Base-by-base conservation (phyloP, 129 eudicot species). In the Smallanthus sonchifolius region DNA sequence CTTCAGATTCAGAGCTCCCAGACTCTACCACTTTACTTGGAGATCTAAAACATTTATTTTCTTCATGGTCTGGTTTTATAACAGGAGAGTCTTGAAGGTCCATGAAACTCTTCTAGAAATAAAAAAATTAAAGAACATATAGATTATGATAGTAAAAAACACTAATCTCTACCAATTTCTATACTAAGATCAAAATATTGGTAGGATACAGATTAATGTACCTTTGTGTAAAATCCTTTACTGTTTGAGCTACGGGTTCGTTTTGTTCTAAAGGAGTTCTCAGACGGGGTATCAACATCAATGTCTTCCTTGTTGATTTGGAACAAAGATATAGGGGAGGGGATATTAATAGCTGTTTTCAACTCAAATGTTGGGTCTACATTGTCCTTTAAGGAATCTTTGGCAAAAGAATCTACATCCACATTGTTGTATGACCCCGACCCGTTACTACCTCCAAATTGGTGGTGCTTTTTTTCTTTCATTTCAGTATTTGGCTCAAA, bases 1-100 rank as follows among this genome's bases (percentile, higher is more conserved):
- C 83, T 74, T 79, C 84, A 40, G 86, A 74, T 74, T 81, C 84
- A 35, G 87, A 76, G 82, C 78, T 86, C 85, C 84, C 91, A 49
- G 80, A 81, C 16, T 73, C 80, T 28, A 75, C 66, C 63, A 66
- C 86, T 63, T 76, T 82, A 55, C 85, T 76, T 76, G 95, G 78
- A 43, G 90, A 80, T 59, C 51, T 59, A 78, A 80, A 83, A 16
- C 40, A 44, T 67, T 59, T 49, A 30, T 65, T 59, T 76, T 72
- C 81, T 70, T 72, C 57, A 40, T 15, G 40, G 16, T 30, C 69
- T 55, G 83, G 67, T 57, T 83, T 75, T 65, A 47, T 52, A 42
- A 38, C 65, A 36, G 71, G 77, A 30, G 83, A 63, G 51, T 84
- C 82, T 57, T 69, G 83, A 48, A 56, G 79, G 55, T 77, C 79